Conservation (phyloP, 1,284 basidiomycete genomes). For the Cutaneotrichosporon daszewskae region DNA sequence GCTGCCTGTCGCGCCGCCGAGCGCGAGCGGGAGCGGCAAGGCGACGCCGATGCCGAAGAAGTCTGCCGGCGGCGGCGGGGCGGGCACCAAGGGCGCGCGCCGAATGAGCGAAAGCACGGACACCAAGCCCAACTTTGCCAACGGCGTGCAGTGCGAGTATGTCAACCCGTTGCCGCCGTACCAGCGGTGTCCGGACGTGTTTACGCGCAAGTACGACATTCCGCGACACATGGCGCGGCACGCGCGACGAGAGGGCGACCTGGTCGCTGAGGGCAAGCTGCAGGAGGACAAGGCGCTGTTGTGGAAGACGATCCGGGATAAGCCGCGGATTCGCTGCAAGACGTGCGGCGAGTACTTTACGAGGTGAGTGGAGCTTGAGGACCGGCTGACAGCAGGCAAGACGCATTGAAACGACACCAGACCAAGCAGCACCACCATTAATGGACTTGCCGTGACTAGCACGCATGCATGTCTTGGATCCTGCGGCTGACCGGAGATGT, state of each 20-base stretch:
- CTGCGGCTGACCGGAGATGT: too few species aligned
- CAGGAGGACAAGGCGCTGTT: slow-evolving; percentile 41
- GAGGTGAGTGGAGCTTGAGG: slow-evolving; percentile 20
- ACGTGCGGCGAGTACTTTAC: slow-evolving; percentile 42
- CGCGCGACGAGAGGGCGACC: slow-evolving; percentile 40
- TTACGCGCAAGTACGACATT: slow-evolving; percentile 45
- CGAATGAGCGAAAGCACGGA: slow-evolving; percentile 5
- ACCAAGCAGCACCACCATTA: slow-evolving; percentile 30
- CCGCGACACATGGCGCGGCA: slow-evolving; percentile 46
- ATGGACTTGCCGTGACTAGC: too few species aligned
- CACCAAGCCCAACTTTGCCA: slow-evolving; percentile 12
- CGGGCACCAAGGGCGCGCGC: not conserved
- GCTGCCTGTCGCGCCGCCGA: slow-evolving; percentile 2
- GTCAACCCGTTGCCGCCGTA: slow-evolving; percentile 44
- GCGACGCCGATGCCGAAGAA: not conserved
- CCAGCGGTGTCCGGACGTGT: slow-evolving; percentile 42
- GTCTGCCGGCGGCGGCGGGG: not conserved
- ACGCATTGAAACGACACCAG: slow-evolving; percentile 44
- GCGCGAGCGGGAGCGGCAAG: not conserved
- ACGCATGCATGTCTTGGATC: too few species aligned
- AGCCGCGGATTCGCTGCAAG: slow-evolving; percentile 38
- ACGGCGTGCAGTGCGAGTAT: slow-evolving; percentile 43
- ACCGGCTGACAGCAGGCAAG: too few species aligned
- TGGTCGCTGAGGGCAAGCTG: slow-evolving; percentile 42
- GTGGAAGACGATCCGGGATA: slow-evolving; percentile 43